phyloP scores from a whole-genome alignment of 2,329 filamentous ascomycete species.

The Xylariomycetidae sp. region DNA sequence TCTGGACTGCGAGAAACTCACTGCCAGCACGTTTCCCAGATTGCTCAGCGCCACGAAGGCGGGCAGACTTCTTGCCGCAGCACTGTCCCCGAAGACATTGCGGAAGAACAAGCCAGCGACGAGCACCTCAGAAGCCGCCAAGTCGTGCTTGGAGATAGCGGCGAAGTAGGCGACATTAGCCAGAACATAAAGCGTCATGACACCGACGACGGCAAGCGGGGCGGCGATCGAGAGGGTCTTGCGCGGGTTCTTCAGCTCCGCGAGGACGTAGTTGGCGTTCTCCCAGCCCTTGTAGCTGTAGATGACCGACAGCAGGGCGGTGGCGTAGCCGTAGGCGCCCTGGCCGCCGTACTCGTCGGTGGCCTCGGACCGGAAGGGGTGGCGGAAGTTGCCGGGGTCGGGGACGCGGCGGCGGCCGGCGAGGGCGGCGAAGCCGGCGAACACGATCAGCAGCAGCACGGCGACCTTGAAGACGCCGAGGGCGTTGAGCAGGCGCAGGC shows the following conservation, averaged over 20 bases:
- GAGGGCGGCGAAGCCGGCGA: constrained; percentile 52
- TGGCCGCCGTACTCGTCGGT: constrained; percentile 41
- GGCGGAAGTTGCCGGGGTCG: constrained; percentile 50
- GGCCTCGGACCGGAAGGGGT: constrained; percentile 42
- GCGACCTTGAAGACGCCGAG: constrained; percentile 56
- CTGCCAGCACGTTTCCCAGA: constrained; percentile 55
- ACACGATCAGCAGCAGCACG: constrained; percentile 55
- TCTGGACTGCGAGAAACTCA: constrained; percentile 53
- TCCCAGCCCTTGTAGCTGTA: constrained; percentile 61
- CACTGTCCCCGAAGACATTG: constrained; percentile 53
- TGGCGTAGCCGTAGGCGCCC: constrained; percentile 48
- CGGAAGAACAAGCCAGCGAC: constrained; percentile 57
- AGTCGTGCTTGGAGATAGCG: constrained; percentile 51
- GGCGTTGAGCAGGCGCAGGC: constrained; percentile 52
- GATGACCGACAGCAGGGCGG: constrained; percentile 51
- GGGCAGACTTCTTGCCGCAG: constrained; percentile 41
- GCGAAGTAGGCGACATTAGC: constrained; percentile 63
- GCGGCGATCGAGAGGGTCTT: constrained; percentile 50
- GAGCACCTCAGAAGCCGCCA: constrained; percentile 52
- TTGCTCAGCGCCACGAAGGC: constrained; percentile 56
- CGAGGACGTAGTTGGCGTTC: constrained; percentile 56
- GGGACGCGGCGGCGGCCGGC: constrained; percentile 42
- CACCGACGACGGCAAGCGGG: constrained; percentile 50
- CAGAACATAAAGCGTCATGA: constrained; percentile 55
- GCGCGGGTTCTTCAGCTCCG: constrained; percentile 49